A percentile compares a stretch with the other conserved stretches of the same genome.
phyloP scores from a whole-genome alignment of 495 filamentous ascomycete species.

The Terfezia claveryi region DNA sequence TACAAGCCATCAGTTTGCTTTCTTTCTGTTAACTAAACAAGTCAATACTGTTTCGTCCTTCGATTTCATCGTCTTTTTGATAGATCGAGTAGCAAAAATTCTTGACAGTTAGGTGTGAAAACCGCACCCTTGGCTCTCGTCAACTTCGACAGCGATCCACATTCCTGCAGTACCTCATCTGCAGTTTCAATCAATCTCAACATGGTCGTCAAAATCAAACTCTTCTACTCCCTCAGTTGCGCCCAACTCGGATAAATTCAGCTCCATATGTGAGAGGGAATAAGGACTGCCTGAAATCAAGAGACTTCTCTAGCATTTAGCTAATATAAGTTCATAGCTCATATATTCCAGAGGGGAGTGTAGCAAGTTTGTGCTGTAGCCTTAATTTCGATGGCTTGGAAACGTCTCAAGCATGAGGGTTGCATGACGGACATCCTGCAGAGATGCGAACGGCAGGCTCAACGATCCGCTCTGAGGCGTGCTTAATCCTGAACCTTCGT shows the following conservation, averaged over 20 bases:
- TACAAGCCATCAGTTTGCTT: background rate
- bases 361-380: background rate
- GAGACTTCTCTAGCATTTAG: background rate
- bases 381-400: background rate
- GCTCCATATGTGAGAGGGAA: background rate
- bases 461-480: background rate
- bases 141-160: slow-evolving; percentile 1
- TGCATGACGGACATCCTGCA: background rate
- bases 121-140: background rate
- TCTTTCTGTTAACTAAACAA: background rate
- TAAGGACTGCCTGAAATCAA: background rate
- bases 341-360: background rate
- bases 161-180: background rate
- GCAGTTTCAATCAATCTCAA: background rate
- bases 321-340: background rate
- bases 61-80: background rate
- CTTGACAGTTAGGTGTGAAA: slow-evolving; percentile 3
- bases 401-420: background rate
- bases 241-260: background rate
- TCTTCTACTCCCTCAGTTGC: background rate
- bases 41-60: background rate
- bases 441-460: background rate
- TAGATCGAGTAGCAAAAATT: background rate
- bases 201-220: background rate
- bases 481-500: too few relatives aligned